A percentile compares a stretch with the other conserved stretches of the same genome.
phyloP scores from a whole-genome alignment of 139 green algal genomes.

The Spirogloea muscicola region DNA sequence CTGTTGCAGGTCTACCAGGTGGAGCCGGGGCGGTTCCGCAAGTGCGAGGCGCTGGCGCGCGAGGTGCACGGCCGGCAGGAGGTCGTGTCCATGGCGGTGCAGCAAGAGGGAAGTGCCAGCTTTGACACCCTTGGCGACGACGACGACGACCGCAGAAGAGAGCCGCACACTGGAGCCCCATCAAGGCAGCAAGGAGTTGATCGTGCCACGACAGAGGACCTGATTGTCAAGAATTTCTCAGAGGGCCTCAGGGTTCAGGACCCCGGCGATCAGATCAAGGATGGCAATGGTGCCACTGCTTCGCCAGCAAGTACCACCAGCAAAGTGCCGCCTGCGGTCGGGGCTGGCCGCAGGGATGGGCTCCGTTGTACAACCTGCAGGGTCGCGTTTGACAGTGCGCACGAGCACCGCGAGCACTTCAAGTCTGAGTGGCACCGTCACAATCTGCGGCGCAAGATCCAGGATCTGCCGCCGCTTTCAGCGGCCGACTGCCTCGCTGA shows the following conservation, averaged over 20 bases:
- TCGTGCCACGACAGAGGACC: no score
- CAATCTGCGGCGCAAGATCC: conserved; percentile 73
- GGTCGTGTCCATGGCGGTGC: conserved; percentile 72
- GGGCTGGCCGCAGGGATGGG: no score
- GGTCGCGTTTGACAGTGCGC: conserved; percentile 49
- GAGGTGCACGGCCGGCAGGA: conserved; percentile 68
- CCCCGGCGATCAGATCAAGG: no score
- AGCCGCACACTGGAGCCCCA: no score
- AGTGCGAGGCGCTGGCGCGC: conserved; percentile 73
- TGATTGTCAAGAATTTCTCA: no score
- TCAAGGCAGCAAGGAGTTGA: no score
- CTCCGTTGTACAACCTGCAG: conserved; percentile 47
- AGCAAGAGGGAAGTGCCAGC: conserved; percentile 28
- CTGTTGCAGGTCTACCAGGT: conserved; percentile 53
- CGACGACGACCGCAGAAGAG: no score
- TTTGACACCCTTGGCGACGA: conserved; percentile 22
- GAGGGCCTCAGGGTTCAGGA: no score
- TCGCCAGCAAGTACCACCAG: no score
- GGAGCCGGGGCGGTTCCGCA: conserved; percentile 83
- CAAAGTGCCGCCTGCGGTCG: no score
- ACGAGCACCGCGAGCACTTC: conserved; percentile 80
- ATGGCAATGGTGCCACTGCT: no score
- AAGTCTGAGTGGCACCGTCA: conserved; percentile 83
- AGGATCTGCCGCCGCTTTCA: conserved; percentile 54
- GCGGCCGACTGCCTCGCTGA: conserved; percentile 53